Evolutionary conservation across 2,329 filamentous ascomycete genomes (phyloP).

Genomic region (Monosporascus sp.): DNA sequence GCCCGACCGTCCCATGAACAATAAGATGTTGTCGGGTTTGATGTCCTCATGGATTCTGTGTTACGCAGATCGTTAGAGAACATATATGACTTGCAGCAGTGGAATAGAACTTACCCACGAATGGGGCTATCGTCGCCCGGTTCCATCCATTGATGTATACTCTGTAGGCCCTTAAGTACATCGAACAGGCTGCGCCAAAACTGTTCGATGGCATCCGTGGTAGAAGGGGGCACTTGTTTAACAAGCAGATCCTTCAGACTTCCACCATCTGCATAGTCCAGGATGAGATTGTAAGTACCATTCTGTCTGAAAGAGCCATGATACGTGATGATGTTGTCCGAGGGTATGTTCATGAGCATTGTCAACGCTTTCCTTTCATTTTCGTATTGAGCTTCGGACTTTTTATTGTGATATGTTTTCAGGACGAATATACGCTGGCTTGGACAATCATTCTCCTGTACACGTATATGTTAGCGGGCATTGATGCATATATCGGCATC

Average conservation of each 20-base stretch:
- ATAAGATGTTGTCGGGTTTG: slow-evolving; percentile 13
- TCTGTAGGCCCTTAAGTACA: slow-evolving; percentile 6
- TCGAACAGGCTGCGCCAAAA: slow-evolving; percentile 10
- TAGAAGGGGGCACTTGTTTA: slow-evolving; percentile 1
- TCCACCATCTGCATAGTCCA: slow-evolving; percentile 13
- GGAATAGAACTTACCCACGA: slow-evolving; percentile 6
- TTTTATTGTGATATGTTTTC: slow-evolving; percentile 7
- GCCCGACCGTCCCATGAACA: slow-evolving; percentile 6
- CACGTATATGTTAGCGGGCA: neutral
- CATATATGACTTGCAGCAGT: neutral
- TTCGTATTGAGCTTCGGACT: slow-evolving; percentile 5
- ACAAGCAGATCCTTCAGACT: slow-evolving; percentile 8
- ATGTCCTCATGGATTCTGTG: slow-evolving; percentile 16
- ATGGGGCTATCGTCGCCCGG: slow-evolving; percentile 3
- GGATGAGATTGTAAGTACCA: slow-evolving; percentile 8
- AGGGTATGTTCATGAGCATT: slow-evolving; percentile 4
- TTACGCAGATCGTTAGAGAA: neutral
- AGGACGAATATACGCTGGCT: slow-evolving; percentile 5
- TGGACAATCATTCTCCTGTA: neutral
- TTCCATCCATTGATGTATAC: slow-evolving; percentile 6
- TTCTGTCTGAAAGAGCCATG: slow-evolving; percentile 13
- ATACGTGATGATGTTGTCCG: slow-evolving; percentile 10
- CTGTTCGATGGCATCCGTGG: neutral
- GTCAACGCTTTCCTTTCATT: slow-evolving; percentile 11
- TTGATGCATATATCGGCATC: neutral